Percentiles rank a stretch among this genome's conserved stretches.
These are phyloP conservation scores for Pyrenophora tritici-repentis DNA, from an alignment of 2,329 filamentous ascomycete genomes.

Conservation along the genomic window DNA sequence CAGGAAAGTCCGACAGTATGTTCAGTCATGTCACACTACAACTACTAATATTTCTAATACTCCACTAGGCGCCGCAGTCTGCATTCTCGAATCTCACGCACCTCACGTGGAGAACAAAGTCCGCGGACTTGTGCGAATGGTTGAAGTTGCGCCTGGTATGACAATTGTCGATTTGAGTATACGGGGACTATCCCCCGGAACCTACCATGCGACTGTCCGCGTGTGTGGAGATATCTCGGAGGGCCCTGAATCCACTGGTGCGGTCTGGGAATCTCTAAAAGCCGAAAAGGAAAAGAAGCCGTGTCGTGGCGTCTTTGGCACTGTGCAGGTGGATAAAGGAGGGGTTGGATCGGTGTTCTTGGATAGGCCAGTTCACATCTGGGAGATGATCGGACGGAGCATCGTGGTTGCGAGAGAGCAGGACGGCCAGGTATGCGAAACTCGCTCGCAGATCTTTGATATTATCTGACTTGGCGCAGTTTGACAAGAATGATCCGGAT, in stretches of 20 bases:
- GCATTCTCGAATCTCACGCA: constrained; percentile 88
- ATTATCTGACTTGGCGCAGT: constrained; percentile 32
- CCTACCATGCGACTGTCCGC: constrained; percentile 82
- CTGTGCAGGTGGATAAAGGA: constrained; percentile 73
- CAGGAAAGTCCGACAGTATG: constrained; percentile 81
- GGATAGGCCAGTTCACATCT: constrained; percentile 82
- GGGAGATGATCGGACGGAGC: constrained; percentile 94
- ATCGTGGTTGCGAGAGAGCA: constrained; percentile 79
- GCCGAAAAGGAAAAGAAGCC: constrained; percentile 52
- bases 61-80: constrained; percentile 75
- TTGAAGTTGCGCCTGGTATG: constrained; percentile 78
- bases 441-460: constrained; percentile 49
- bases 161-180: constrained; percentile 89
- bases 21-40: constrained; percentile 27
- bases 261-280: constrained; percentile 71
- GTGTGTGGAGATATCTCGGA: constrained; percentile 84
- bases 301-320: constrained; percentile 71
- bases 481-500: constrained; percentile 70
- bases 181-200: constrained; percentile 78
- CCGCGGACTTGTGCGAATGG: constrained; percentile 87
- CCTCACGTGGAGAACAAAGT: constrained; percentile 68
- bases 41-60: constrained; percentile 4
- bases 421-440: constrained; percentile 52
- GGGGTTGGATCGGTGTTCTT: constrained; percentile 81
- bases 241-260: constrained; percentile 81